A percentile compares a stretch with the other conserved stretches of the same genome.
Conservation (phyloP, 2,329 filamentous ascomycete species). For the Ophiocordyceps camponoti-rufipedis region DNA sequence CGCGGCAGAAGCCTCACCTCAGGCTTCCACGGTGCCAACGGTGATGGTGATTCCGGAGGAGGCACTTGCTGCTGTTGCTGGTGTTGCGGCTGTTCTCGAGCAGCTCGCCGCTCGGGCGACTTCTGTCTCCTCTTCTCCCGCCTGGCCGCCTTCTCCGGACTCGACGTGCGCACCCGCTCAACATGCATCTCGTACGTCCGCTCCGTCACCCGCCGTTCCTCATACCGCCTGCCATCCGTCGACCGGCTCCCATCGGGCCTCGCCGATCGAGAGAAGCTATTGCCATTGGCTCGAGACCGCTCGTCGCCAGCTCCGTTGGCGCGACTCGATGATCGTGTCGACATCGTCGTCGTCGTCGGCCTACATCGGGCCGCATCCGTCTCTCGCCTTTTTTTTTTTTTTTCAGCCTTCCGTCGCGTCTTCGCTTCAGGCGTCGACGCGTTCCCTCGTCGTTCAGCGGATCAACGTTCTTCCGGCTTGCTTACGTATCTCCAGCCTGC, state of each 20-base stretch:
- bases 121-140: conserved; percentile 21
- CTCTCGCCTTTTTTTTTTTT: too few species aligned
- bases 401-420: too few species aligned
- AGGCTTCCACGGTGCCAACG: conserved; percentile 51
- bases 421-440: too few species aligned
- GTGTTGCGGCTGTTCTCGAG: conserved; percentile 27
- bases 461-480: too few species aligned
- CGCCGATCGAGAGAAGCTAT: conserved; percentile 8
- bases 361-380: conserved; percentile 12
- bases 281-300: conserved; percentile 17
- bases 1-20: conserved; percentile 54
- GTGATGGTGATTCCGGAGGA: too few species aligned
- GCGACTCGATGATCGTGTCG: conserved; percentile 25
- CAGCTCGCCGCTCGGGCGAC: conserved; percentile 22
- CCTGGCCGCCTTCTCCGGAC: conserved; percentile 33
- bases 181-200: conserved; percentile 37
- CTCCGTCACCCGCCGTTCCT: conserved; percentile 37
- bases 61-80: conserved; percentile 12
- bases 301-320: conserved; percentile 21
- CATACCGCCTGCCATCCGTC: conserved; percentile 31
- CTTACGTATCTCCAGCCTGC: too few species aligned
- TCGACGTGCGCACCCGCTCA: conserved; percentile 43
- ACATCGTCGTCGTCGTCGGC: conserved; percentile 16
- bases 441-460: too few species aligned
- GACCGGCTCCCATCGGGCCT: neutral